Evolutionary conservation across 441 rosid genomes (phyloP), one percentile per base, ranked within the genome.

Genomic region (Melastoma candidum): DNA sequence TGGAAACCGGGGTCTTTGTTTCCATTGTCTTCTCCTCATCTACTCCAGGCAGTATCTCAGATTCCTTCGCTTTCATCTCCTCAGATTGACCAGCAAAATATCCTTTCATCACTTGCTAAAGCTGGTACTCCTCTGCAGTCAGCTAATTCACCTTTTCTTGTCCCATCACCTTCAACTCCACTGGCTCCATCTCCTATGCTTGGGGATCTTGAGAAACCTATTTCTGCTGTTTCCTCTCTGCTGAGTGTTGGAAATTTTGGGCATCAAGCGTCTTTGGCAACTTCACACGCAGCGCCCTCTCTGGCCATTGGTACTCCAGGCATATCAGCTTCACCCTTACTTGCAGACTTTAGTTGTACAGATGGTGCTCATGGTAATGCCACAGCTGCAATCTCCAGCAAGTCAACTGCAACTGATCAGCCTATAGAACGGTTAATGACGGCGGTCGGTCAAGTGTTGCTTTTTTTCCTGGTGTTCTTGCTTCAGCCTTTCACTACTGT

Each of bases 361-460:
- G 22, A 44, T 12, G 59, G 50, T 12, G 60, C 50, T 3, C 47
- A n/a, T 43, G 63, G 58, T 61, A 52, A 52, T 9, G 14, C 26
- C 26, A 44, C 56, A 36, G 41, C 36, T 29, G 41, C 56, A n/a
- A 4, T n/a, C 41, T 52, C 56, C 13, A 44, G 56, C 13, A 52
- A 52, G 29, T 44, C 49, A 46, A 44, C 43, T 63, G 54, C 13
- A 43, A 10, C 65, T 41, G 60, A 57, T 46, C 53, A 61, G 27
- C 77, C 83, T 47, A 44, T 78, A 45, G 59, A 75, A 49, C 73
- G 75, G 50, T 63, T 75, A 53, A 57, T 75, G 46, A 68, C 51
- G 53, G 75, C 73, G 27, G 80, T 71, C 12, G 53, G 81, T 60
- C 36, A 29, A 29, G 36, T 3, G 36, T 7, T 17, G 36, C 7